Evolutionary conservation across 2,329 filamentous ascomycete species (phyloP).

Genomic region (Aspergillus bombycis): DNA sequence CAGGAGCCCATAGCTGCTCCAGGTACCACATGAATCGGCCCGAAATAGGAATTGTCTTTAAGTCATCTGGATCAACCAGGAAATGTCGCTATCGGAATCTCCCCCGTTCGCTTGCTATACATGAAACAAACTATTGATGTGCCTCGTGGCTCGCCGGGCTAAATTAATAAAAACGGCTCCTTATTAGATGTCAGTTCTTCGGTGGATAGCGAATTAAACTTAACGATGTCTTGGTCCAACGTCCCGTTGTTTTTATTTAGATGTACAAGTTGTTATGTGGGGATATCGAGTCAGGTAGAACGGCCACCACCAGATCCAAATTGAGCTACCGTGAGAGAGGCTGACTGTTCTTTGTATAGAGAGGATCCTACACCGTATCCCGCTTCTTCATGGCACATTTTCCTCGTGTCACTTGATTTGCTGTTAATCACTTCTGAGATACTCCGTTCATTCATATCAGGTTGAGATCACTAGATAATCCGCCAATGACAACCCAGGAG

Average conservation of each 20-base stretch:
- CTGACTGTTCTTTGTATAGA: background rate
- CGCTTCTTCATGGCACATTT: background rate
- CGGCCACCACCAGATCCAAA: background rate
- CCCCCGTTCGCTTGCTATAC: background rate
- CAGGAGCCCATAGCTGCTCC: too few relatives aligned
- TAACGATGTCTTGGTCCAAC: background rate
- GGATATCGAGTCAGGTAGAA: background rate
- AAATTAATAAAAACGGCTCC: background rate
- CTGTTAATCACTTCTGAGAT: too few relatives aligned
- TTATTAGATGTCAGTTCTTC: too few relatives aligned
- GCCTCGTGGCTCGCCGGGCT: background rate
- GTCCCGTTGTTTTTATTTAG: background rate
- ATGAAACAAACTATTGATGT: background rate
- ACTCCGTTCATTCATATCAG: too few relatives aligned
- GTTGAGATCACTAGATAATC: too few relatives aligned
- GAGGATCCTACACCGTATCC: background rate
- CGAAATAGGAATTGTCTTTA: background rate
- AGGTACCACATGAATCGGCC: background rate
- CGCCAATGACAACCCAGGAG: too few relatives aligned
- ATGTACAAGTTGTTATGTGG: background rate
- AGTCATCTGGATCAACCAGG: too few relatives aligned
- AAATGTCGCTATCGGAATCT: background rate
- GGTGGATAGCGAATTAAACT: background rate
- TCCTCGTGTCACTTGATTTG: background rate
- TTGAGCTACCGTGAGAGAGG: background rate